These are phyloP conservation scores for Capronia epimyces DNA, from an alignment of 2,329 filamentous ascomycete species.

Conservation along the genomic window DNA sequence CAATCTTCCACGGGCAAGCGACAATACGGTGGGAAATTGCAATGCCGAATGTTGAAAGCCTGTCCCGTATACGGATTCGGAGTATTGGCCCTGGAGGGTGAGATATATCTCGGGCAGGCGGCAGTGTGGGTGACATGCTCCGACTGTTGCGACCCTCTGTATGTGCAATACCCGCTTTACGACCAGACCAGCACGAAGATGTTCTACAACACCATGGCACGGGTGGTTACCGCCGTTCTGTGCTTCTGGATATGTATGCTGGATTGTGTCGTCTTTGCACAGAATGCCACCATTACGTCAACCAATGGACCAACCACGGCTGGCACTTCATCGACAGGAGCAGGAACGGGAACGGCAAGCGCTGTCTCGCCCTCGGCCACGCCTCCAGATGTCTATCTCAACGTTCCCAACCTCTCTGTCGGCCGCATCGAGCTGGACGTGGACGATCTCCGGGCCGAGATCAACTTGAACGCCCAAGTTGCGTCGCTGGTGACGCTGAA, in stretches of 20 bases:
- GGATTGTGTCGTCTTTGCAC: background rate
- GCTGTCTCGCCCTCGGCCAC: constrained; percentile 24
- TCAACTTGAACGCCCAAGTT: constrained; percentile 58
- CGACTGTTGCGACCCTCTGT: too few species aligned
- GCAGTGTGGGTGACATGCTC: too few species aligned
- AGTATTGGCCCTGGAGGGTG: too few species aligned
- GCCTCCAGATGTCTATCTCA: constrained; percentile 53
- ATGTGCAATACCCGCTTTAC: background rate
- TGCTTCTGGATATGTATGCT: background rate
- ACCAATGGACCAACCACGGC: constrained; percentile 14
- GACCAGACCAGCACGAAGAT: background rate
- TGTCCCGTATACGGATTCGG: too few species aligned
- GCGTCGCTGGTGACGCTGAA: constrained; percentile 53
- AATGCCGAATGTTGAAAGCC: background rate
- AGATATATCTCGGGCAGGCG: too few species aligned
- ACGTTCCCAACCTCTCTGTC: constrained; percentile 54
- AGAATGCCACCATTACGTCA: background rate
- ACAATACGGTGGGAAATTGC: background rate
- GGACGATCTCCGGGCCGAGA: constrained; percentile 53
- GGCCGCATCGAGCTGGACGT: constrained; percentile 57
- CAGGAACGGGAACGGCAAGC: constrained; percentile 34
- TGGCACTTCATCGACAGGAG: constrained; percentile 29
- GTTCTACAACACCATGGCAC: background rate
- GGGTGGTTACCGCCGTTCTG: background rate
- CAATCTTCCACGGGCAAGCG: background rate